Evolutionary conservation across 2,329 filamentous ascomycete species (phyloP).

Genomic region (Trichoderma gracile): DNA sequence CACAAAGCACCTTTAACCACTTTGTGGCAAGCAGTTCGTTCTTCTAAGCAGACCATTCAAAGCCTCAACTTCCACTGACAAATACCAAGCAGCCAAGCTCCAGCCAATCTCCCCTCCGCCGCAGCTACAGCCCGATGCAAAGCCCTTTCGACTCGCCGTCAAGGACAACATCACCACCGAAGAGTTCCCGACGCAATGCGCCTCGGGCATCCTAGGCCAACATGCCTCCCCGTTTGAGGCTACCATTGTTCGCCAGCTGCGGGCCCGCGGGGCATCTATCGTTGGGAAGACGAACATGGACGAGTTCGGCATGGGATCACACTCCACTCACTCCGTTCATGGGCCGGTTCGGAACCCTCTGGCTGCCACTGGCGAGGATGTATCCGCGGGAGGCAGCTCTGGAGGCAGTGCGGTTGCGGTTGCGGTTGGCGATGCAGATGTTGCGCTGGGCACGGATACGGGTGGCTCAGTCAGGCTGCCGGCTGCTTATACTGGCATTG

Average conservation of each 20-base stretch:
- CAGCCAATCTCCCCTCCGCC: slow-evolving; percentile 25
- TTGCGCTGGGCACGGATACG: slow-evolving; percentile 88
- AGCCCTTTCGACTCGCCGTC: slow-evolving; percentile 56
- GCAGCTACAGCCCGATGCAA: slow-evolving; percentile 30
- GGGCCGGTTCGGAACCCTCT: slow-evolving; percentile 62
- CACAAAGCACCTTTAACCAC: slow-evolving; percentile 40
- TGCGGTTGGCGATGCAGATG: slow-evolving; percentile 55
- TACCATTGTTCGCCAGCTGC: slow-evolving; percentile 72
- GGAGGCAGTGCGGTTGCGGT: slow-evolving; percentile 91
- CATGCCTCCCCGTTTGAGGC: slow-evolving; percentile 80
- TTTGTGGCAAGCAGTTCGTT: slow-evolving; percentile 39
- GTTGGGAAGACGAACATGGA: slow-evolving; percentile 90
- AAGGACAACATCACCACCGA: slow-evolving; percentile 77
- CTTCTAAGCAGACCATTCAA: background rate
- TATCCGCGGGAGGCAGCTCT: slow-evolving; percentile 85
- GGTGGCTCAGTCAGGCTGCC: slow-evolving; percentile 86
- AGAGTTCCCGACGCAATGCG: slow-evolving; percentile 75
- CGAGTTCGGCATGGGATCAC: slow-evolving; percentile 93
- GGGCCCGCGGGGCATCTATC: slow-evolving; percentile 61
- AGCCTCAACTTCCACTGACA: background rate
- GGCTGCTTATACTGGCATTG: slow-evolving; percentile 78
- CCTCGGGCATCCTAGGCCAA: slow-evolving; percentile 69
- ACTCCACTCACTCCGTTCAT: slow-evolving; percentile 70
- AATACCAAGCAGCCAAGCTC: slow-evolving; percentile 25
- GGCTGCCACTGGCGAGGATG: slow-evolving; percentile 37